Percentiles rank a stretch among this genome's conserved stretches.
Evolutionary conservation across 352 stramenopile species (phyloP).

Genomic region (Pythium angustatum): DNA sequence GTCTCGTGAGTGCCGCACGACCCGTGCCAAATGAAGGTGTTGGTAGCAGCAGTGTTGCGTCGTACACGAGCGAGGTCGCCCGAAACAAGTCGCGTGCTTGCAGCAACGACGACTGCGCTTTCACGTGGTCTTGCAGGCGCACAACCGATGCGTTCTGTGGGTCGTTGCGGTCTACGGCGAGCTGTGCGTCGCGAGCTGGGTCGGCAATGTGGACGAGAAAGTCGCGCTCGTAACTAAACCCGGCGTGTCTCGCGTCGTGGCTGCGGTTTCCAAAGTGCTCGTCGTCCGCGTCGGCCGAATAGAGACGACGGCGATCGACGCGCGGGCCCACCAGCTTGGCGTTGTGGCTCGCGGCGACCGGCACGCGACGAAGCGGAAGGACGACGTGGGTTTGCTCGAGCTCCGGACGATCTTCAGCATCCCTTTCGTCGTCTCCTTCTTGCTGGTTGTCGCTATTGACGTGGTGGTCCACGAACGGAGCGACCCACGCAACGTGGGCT

Average conservation of each 20-base stretch:
- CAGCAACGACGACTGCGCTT: constrained; percentile 35
- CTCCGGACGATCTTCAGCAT: not conserved
- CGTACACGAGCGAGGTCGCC: constrained; percentile 25
- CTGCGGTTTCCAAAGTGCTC: constrained; percentile 3
- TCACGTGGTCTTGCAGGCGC: constrained; percentile 47
- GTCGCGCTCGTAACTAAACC: constrained; percentile 60
- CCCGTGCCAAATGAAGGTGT: constrained; percentile 1
- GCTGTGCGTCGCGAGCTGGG: constrained; percentile 19
- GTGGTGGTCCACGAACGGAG: constrained; percentile 1
- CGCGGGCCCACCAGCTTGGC: constrained; percentile 29
- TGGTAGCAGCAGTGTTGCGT: not conserved
- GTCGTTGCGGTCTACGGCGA: constrained; percentile 72
- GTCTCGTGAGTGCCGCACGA: constrained; percentile 49
- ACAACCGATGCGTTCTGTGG: constrained; percentile 59
- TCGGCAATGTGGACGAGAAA: constrained; percentile 57
- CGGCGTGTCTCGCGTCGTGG: constrained; percentile 26
- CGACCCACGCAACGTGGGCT: constrained; percentile 46
- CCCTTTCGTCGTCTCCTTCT: constrained; percentile 1
- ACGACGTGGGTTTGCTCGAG: constrained; percentile 6
- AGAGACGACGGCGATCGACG: constrained; percentile 11
- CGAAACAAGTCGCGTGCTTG: constrained; percentile 51
- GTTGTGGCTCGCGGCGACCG: constrained; percentile 10
- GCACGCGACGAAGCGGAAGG: constrained; percentile 15
- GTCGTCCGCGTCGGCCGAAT: not conserved
- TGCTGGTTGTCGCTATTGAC: not conserved